Base-by-base conservation (phyloP, 2,329 filamentous ascomycete genomes). In the Diaporthe capsici region DNA sequence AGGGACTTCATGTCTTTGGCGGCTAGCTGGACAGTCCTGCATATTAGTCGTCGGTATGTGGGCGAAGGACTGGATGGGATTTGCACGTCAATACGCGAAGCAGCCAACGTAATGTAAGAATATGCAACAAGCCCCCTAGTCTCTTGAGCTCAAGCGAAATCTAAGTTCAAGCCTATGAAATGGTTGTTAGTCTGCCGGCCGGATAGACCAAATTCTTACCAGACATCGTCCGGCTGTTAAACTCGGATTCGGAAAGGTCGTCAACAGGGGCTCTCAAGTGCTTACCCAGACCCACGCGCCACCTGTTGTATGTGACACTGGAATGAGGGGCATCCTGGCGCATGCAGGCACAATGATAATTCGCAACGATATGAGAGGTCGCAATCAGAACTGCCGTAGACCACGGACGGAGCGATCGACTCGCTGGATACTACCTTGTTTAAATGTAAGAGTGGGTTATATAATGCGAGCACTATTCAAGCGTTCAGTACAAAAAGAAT, bases 311-410 rank as follows among this genome's bases (percentile, higher is more conserved):
- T 51, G 63, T 68, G 17, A 51, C 63, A 67, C 51, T n/a, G 63
- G 10, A 22, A 22, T 67, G 63, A 67, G 44, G 63, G 63, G 63
- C 28, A 51, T n/a, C 28, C 63, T 51, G 47, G 31, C 47, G 47
- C 28, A 25, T 68, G 31, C 44, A 39, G 63, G 44, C 63, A 68
- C 22, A 37, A 39, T 1, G 63, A 53, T 51, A 53, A 53, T 53
- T 68, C 44, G 44, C 31, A 25, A 15, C 31, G 28, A n/a, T n/a
- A 20, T 68, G 44, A 68, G 63, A 68, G 63, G 44, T n/a, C 17
- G 63, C 31, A 31, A 1, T 25, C 20, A n/a, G 17, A 67, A 44
- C 61, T 67, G 42, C 61, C 61, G 31, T 17, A 44, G 63, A 67
- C 44, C 31, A n/a, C 4, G 42, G 10, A 37, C 47, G 10, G 12